Evolutionary conservation across 768 basidiomycete species (phyloP).

Genomic region (Leucosporidium creatinivorum): DNA sequence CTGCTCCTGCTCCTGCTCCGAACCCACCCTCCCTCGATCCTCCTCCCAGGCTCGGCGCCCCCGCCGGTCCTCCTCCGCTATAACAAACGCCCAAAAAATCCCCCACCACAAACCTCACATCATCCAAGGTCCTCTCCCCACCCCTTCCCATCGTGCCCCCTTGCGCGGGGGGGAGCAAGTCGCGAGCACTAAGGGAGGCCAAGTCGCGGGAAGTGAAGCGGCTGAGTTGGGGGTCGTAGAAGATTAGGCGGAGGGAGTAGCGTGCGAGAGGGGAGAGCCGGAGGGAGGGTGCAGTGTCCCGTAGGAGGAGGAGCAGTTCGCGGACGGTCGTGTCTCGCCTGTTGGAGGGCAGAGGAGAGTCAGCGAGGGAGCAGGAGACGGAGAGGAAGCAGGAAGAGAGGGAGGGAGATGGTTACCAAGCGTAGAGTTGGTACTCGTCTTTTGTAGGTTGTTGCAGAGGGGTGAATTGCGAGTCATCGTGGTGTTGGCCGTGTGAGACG

Average conservation of each 20-base stretch:
- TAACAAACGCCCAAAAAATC: no score
- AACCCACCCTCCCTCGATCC: no score
- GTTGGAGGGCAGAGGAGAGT: not conserved
- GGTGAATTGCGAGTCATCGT: conserved; percentile 6
- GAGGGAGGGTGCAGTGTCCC: conserved; percentile 19
- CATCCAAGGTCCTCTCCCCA: no score
- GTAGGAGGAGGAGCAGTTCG: conserved; percentile 31
- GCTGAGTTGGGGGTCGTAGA: conserved; percentile 13
- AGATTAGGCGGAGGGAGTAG: conserved; percentile 35
- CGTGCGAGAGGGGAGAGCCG: conserved; percentile 9
- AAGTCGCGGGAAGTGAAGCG: conserved; percentile 22
- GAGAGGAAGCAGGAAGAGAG: not conserved
- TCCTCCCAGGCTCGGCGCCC: no score
- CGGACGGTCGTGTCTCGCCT: conserved; percentile 32
- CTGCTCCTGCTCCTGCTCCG: no score
- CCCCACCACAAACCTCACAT: no score
- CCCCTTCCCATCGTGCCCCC: no score
- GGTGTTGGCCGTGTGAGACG: conserved; percentile 17
- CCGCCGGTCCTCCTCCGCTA: no score
- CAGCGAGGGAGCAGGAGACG: not conserved
- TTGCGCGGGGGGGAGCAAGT: conserved; percentile 8
- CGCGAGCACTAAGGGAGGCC: conserved; percentile 12
- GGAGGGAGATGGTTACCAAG: conserved; percentile 17
- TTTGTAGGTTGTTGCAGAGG: not conserved
- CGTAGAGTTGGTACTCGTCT: conserved; percentile 31